A percentile compares a stretch with the other conserved stretches of the same genome.
phyloP scores from a whole-genome alignment of 2,329 filamentous ascomycete species.

The Fusarium equiseti region DNA sequence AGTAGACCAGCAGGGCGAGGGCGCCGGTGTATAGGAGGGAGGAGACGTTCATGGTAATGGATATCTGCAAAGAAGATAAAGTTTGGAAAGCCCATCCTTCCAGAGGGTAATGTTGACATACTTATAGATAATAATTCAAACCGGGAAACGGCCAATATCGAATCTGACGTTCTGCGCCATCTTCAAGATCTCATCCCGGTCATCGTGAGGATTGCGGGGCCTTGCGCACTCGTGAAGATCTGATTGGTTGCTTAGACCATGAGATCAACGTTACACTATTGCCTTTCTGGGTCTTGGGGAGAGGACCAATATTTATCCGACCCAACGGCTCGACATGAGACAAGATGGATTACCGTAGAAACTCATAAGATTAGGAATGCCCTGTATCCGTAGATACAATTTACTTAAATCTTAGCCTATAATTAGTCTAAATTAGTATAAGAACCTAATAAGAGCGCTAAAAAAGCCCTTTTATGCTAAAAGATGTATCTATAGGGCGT shows the following conservation, averaged over 20 bases:
- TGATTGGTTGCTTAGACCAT: neutral
- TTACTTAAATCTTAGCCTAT: no score
- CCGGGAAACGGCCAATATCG: neutral
- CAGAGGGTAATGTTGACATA: neutral
- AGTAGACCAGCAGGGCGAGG: neutral
- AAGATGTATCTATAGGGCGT: no score
- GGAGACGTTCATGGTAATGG: neutral
- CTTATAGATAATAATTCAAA: neutral
- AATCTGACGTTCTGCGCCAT: neutral
- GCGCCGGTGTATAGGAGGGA: neutral
- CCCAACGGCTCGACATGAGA: neutral
- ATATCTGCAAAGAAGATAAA: neutral
- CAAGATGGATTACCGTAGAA: neutral
- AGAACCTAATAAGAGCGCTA: no score
- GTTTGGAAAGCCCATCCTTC: neutral
- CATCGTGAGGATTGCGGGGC: neutral
- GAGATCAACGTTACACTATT: neutral
- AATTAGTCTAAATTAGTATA: no score
- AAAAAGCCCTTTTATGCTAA: no score
- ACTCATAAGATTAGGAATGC: no score
- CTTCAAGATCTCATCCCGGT: neutral
- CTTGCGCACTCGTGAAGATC: neutral
- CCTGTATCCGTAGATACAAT: no score
- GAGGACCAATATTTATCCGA: neutral
- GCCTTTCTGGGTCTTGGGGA: neutral